Evolutionary conservation across 192 early-diverging fungal species (phyloP).

Genomic region (Funneliformis mosseae): DNA sequence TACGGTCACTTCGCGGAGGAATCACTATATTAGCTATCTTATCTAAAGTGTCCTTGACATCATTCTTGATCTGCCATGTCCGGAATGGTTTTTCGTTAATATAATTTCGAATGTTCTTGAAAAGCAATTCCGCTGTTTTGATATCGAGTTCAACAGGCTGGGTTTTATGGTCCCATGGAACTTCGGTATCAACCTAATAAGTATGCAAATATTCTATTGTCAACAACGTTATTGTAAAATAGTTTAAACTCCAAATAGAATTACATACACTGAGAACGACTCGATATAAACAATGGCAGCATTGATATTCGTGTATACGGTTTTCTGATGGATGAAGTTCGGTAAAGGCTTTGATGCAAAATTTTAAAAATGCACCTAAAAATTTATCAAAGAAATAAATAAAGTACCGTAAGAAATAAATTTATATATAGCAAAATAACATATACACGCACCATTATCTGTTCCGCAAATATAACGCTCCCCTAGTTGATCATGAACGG

Average conservation of each 20-base stretch:
- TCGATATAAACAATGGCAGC: conserved; percentile 68
- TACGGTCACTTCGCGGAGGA: conserved; percentile 1
- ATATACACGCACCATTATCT: conserved; percentile 51
- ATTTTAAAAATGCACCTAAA: conserved; percentile 53
- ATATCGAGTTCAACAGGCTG: conserved; percentile 50
- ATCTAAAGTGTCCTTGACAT: conserved; percentile 23
- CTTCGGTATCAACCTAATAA: conserved; percentile 49
- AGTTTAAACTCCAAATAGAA: neutral
- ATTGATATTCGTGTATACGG: conserved; percentile 60
- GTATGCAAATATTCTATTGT: neutral
- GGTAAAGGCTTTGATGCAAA: conserved; percentile 43
- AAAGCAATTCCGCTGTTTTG: conserved; percentile 48
- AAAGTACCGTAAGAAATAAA: neutral
- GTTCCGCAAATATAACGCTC: conserved; percentile 60
- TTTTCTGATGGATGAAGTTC: conserved; percentile 44
- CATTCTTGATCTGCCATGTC: conserved; percentile 10
- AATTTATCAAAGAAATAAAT: neutral
- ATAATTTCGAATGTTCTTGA: conserved; percentile 13
- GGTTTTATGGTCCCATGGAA: conserved; percentile 57
- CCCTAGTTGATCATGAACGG: conserved; percentile 64
- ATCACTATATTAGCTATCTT: neutral
- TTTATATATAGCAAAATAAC: conserved; percentile 12
- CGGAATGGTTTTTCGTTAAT: conserved; percentile 4
- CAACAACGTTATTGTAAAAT: neutral
- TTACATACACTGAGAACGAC: conserved; percentile 56